Base-by-base conservation (phyloP, 805 yeast species). In the Cyberlindnera bimundalis region DNA sequence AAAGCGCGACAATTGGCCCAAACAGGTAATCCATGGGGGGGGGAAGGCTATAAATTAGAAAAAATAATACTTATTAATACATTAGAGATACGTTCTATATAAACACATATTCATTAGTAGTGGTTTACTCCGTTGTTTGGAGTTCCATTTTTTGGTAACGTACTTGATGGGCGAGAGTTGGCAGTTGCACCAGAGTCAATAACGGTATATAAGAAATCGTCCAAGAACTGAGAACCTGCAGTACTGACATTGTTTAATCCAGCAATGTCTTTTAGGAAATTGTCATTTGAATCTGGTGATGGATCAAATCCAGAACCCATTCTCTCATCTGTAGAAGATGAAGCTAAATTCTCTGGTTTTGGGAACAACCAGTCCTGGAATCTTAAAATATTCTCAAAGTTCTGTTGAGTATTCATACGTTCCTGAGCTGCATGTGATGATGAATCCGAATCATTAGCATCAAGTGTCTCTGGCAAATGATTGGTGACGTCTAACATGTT, bases 361-460 rank as follows among this genome's bases (percentile, higher is more conserved):
- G 58, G 55, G 21, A 53, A 52, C 16, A 56, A 25, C 58, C 57
- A 53, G 21, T 56, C 60, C 28, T 53, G 56, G 36, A 50, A 53
- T 21, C 47, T 45, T n/a, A 52, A 25, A 12, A 53, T 52, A 21
- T 43, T 48, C 14, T 52, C 50, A 36, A 50, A 52, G 31, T 42
- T 51, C n/a, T 47, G 51, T 15, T 46, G 51, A 14, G 42, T 38
- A n/a, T 43, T 46, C 16, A 27, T 35, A 18, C 35, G 37, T 18
- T 39, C 40, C n/a, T 37, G 33, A 2, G 38, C 20, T 4, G 40
- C 18, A n/a, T 37, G 24, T 2, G 42, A 32, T 3, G 42, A 38
- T 2, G 40, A 19, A 16, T 38, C 42, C 12, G 40, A 30, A 12
- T 27, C 40, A 8, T 19, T 32, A 5, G 31, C 26, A 39, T 35